Evolutionary conservation across 495 filamentous ascomycete species (phyloP), one percentile per base, ranked within the genome.

Genomic region (Lineolata rhizophorae): DNA sequence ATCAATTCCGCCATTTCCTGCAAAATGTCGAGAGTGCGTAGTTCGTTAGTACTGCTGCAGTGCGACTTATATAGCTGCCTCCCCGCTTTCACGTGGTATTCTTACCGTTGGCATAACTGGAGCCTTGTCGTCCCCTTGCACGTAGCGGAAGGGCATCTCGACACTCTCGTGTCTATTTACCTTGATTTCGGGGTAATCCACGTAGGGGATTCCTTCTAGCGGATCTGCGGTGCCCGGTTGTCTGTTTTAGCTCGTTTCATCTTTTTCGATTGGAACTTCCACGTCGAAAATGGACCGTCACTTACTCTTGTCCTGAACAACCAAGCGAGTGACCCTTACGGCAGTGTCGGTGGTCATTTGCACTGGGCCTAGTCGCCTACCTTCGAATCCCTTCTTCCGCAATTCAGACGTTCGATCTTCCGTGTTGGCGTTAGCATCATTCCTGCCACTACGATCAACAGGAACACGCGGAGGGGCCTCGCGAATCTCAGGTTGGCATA

Each of bases 331-430:
- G 6, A 94, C 87, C 36, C 87, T 62, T 20, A 92, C 87, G 1
- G 87, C 87, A 12, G 87, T 97, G 52, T 97, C 87, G 0, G 87
- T 97, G 5, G 87, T 95, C 87, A 97, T 95, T 53, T 97, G 87
- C 42, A 83, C 69, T 11, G 84, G 81, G 0, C 90, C 90, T 27
- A 97, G 60, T 37, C 84, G 66, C 34, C 87, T 73, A 27, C 85
- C 83, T 39, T 70, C 59, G 45, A 84, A 97, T 16, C 90, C 90
- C 51, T 92, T 90, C 48, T 77, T 80, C 16, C 87, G 70, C 30
- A 97, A 58, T 47, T 97, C 87, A 8, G 77, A 79, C 1, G 87
- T 97, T 25, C 87, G 72, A 54, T 97, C 90, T 92, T 30, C 29
- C 13, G 6, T 9, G 8, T 26, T 8, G 22, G 8, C 12, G 12